Conservation (phyloP, 208 protist genomes). For the Trypanosoma grayi region DNA sequence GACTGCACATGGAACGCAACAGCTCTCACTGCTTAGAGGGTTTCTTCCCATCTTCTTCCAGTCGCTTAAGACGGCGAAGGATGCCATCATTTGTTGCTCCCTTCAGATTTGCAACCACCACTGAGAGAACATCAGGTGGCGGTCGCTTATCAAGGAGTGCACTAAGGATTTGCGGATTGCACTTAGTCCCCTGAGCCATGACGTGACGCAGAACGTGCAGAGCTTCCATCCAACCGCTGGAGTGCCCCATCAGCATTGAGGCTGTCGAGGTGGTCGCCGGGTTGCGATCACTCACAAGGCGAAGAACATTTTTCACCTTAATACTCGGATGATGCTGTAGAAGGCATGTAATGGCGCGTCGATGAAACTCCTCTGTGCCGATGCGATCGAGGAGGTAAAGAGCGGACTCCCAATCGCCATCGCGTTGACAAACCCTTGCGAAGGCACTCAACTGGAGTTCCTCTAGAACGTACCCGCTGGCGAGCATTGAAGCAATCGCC, state of each 20-base stretch:
- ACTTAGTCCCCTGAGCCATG: conserved; percentile 43
- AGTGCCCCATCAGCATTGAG: conserved; percentile 24
- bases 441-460: conserved; percentile 63
- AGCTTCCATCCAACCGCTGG: conserved; percentile 30
- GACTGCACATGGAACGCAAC: too few relatives aligned
- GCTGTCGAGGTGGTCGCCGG: conserved; percentile 19
- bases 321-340: conserved; percentile 18
- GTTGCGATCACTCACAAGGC: conserved; percentile 6
- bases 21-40: too few relatives aligned
- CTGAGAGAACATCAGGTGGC: conserved; percentile 25
- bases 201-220: conserved; percentile 41
- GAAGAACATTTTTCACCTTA: conserved; percentile 2
- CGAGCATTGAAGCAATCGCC: conserved; percentile 39
- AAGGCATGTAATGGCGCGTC: conserved; percentile 35
- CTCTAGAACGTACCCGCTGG: conserved; percentile 47
- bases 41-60: conserved; percentile 14
- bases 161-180: conserved; percentile 64
- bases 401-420: conserved; percentile 44
- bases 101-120: conserved; percentile 38
- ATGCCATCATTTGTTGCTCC: conserved; percentile 53
- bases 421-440: conserved; percentile 39
- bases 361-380: conserved; percentile 54
- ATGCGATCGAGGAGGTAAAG: conserved; percentile 56
- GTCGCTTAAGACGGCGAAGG: conserved; percentile 25
- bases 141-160: conserved; percentile 42